A percentile compares a stretch with the other conserved stretches of the same genome.
Evolutionary conservation across 2,329 filamentous ascomycete species (phyloP).

Genomic region (Neopestalotiopsis sp.): DNA sequence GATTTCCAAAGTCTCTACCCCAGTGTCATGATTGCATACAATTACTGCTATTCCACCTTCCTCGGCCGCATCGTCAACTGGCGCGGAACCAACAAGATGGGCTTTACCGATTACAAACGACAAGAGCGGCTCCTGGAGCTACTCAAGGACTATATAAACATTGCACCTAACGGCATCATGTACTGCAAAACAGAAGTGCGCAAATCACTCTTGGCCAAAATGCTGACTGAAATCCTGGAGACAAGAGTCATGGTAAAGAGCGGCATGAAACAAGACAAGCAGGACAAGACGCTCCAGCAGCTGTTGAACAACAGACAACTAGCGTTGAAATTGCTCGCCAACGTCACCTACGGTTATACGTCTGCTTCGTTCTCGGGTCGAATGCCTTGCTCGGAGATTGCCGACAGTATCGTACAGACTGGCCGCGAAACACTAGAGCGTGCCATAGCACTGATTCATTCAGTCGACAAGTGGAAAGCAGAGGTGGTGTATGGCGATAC

Average conservation of each 20-base stretch:
- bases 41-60: slow-evolving; percentile 98
- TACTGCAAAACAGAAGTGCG: slow-evolving; percentile 85
- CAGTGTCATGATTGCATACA: slow-evolving; percentile 98
- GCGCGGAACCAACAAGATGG: slow-evolving; percentile 94
- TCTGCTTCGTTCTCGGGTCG: slow-evolving; percentile 95
- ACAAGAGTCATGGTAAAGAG: slow-evolving; percentile 97
- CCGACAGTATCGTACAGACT: slow-evolving; percentile 97
- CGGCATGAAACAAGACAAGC: slow-evolving; percentile 92
- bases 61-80: slow-evolving; percentile 84
- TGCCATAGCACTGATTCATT: slow-evolving; percentile 91
- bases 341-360: slow-evolving; percentile 97
- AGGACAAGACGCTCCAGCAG: slow-evolving; percentile 83
- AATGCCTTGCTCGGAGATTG: slow-evolving; percentile 98
- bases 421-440: slow-evolving; percentile 93
- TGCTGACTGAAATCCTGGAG: slow-evolving; percentile 94
- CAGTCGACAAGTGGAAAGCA: slow-evolving; percentile 83
- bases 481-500: slow-evolving; percentile 99
- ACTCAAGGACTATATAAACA: slow-evolving; percentile 84
- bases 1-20: slow-evolving; percentile 98
- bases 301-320: slow-evolving; percentile 93
- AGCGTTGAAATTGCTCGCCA: slow-evolving; percentile 94
- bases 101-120: slow-evolving; percentile 85
- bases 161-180: slow-evolving; percentile 96
- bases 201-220: slow-evolving; percentile 91
- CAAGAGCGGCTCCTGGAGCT: slow-evolving; percentile 76